Percentiles rank a stretch among this genome's conserved stretches.
phyloP scores from a whole-genome alignment of 768 basidiomycete genomes.

The Termitomyces eurrhizus region DNA sequence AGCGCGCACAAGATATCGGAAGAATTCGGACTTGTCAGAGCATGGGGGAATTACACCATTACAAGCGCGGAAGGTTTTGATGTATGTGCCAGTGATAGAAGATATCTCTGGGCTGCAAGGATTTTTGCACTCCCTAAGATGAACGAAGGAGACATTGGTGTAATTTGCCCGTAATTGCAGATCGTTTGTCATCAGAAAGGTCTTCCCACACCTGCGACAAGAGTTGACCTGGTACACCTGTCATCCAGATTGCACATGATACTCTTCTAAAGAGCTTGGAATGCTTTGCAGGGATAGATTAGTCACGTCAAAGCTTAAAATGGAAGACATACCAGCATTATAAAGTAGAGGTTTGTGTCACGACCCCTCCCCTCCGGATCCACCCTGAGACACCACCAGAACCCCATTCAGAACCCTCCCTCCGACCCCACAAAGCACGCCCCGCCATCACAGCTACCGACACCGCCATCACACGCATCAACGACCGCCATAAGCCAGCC shows the following conservation, averaged over 20 bases:
- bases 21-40: too few species aligned
- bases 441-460: too few species aligned
- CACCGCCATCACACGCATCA: too few species aligned
- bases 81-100: too few species aligned
- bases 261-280: not conserved
- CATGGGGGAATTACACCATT: too few species aligned
- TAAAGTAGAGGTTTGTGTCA: not conserved
- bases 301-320: not conserved
- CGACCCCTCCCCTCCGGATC: too few species aligned
- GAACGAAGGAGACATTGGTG: conserved; percentile 1
- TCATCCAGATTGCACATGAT: conserved; percentile 9
- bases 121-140: conserved; percentile 2
- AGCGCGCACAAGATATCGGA: too few species aligned
- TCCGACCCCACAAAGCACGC: too few species aligned
- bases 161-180: conserved; percentile 2
- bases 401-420: too few species aligned
- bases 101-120: not conserved
- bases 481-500: too few species aligned
- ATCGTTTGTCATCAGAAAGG: not conserved
- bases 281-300: not conserved
- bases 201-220: not conserved
- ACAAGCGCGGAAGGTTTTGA: too few species aligned
- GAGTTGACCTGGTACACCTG: not conserved
- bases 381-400: too few species aligned
- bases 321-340: not conserved